phyloP scores from a whole-genome alignment of 441 rosid genomes.

The Cnidoscolus chayamansa region DNA sequence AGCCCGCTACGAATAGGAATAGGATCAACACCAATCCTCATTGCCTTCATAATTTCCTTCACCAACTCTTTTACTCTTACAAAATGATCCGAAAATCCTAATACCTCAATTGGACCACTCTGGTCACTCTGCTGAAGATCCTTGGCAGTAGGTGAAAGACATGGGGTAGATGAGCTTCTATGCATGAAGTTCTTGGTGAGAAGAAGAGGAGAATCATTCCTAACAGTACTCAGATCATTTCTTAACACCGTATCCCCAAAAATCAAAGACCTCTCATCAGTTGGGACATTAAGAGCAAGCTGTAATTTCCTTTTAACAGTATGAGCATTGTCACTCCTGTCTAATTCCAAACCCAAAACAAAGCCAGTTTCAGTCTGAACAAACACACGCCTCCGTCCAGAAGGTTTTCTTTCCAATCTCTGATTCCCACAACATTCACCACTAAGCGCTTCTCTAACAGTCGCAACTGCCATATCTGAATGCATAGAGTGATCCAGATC shows the following conservation, averaged over 20 bases:
- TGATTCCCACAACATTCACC: conserved; percentile 44
- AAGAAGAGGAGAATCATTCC: conserved; percentile 43
- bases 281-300: conserved; percentile 41
- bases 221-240: conserved; percentile 39
- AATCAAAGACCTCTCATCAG: conserved; percentile 38
- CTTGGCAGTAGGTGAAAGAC: conserved; percentile 37
- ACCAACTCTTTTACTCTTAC: conserved; percentile 26
- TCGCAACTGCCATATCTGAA: conserved; percentile 56
- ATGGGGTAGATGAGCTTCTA: conserved; percentile 49
- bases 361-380: conserved; percentile 47
- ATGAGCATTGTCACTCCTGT: conserved; percentile 43
- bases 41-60: conserved; percentile 28
- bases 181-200: conserved; percentile 36
- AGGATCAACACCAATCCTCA: conserved; percentile 37
- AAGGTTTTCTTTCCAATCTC: conserved; percentile 46
- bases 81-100: conserved; percentile 34
- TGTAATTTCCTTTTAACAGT: conserved; percentile 45
- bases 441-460: conserved; percentile 38
- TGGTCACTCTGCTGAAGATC: conserved; percentile 38
- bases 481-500: conserved; percentile 52
- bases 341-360: conserved; percentile 44
- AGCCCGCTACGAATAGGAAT: conserved; percentile 37
- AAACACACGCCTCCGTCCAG: conserved; percentile 43
- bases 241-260: conserved; percentile 40
- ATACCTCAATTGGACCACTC: conserved; percentile 41